These are phyloP conservation scores for Boletellus sp. DNA, from an alignment of 768 basidiomycete genomes.

Conservation along the genomic window DNA sequence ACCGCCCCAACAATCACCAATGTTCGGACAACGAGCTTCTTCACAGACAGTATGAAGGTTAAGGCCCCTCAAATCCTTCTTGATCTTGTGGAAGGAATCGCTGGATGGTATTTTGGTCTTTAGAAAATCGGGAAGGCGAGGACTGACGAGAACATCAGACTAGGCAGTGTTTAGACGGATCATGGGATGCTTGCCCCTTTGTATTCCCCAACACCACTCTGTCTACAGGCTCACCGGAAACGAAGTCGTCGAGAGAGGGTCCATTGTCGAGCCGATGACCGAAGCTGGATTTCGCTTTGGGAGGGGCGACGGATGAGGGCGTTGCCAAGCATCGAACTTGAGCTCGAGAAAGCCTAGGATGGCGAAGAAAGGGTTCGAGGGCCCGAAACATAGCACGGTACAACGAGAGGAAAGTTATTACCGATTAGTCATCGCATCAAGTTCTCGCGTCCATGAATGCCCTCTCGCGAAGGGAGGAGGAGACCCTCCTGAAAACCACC, in stretches of 20 bases:
- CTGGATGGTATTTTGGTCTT: slow-evolving; percentile 93
- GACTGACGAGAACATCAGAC: slow-evolving; percentile 41
- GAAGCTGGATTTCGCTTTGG: slow-evolving; percentile 43
- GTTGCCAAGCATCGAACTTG: slow-evolving; percentile 47
- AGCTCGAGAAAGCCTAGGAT: not conserved
- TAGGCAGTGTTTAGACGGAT: not conserved
- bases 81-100: slow-evolving; percentile 84
- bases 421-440: not conserved
- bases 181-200: slow-evolving; percentile 47
- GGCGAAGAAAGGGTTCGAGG: slow-evolving; percentile 14
- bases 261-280: slow-evolving; percentile 55
- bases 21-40: slow-evolving; percentile 97
- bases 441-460: slow-evolving; percentile 58
- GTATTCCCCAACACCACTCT: slow-evolving; percentile 71
- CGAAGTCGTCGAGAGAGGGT: slow-evolving; percentile 78
- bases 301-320: slow-evolving; percentile 30
- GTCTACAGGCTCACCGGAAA: slow-evolving; percentile 53
- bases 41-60: slow-evolving; percentile 96
- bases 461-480: slow-evolving; percentile 84
- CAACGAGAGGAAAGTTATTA: not conserved
- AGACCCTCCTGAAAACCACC: slow-evolving; percentile 76
- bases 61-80: slow-evolving; percentile 90
- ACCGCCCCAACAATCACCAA: slow-evolving; percentile 99
- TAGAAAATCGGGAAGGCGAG: slow-evolving; percentile 80
- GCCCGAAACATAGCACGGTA: slow-evolving; percentile 10